Evolutionary conservation across 2,329 filamentous ascomycete genomes (phyloP).

Genomic region (Phaeosphaeriaceae sp.): DNA sequence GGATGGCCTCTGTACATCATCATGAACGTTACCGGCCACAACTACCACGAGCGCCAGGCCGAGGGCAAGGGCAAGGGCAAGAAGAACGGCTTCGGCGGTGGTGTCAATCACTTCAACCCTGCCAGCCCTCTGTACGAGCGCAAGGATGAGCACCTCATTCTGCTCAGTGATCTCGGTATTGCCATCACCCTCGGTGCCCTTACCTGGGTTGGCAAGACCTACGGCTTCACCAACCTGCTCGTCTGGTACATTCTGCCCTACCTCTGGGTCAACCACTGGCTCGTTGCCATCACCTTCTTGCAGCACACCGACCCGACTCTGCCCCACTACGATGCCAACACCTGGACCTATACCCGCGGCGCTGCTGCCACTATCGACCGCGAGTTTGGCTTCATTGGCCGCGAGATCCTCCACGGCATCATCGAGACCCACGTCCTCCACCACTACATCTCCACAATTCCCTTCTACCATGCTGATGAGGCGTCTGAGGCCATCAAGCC

Average conservation of each 20-base stretch:
- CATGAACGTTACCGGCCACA: conserved; percentile 94
- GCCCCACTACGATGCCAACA: conserved; percentile 84
- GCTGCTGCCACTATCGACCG: conserved; percentile 96
- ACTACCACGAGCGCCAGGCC: conserved; percentile 87
- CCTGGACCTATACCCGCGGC: conserved; percentile 93
- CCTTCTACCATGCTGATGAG: conserved; percentile 96
- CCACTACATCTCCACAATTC: conserved; percentile 95
- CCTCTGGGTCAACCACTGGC: conserved; percentile 99
- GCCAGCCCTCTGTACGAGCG: conserved; percentile 88
- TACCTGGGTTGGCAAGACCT: conserved; percentile 74
- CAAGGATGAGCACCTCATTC: conserved; percentile 86
- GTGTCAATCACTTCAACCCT: conserved; percentile 96
- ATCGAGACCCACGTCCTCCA: conserved; percentile 98
- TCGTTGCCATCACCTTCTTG: conserved; percentile 95
- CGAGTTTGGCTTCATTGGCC: conserved; percentile 95
- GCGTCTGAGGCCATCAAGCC: conserved; percentile 92
- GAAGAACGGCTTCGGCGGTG: conserved; percentile 77
- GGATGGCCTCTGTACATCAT: conserved; percentile 94
- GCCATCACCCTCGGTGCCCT: conserved; percentile 67
- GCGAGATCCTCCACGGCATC: conserved; percentile 90
- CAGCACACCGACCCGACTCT: conserved; percentile 96
- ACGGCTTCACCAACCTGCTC: conserved; percentile 83
- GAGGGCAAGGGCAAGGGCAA: conserved; percentile 96
- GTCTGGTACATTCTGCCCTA: conserved; percentile 97
- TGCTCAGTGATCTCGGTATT: conserved; percentile 82